Conservation (phyloP, 116 monocot genomes). For the Dioscorea cayenensis region DNA sequence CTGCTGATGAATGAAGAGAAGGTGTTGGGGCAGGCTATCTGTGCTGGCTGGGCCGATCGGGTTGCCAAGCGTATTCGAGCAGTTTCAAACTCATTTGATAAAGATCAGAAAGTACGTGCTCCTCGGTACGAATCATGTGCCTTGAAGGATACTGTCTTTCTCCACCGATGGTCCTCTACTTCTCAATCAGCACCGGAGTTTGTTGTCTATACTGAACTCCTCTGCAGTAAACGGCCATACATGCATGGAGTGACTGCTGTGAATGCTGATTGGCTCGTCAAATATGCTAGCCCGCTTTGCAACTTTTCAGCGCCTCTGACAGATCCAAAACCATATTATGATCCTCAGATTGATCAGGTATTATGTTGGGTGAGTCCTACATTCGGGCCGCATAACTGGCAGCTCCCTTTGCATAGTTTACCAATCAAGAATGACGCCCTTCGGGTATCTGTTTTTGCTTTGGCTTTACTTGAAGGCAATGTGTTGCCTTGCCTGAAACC, state of each 20-base stretch:
- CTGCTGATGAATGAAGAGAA: conserved; percentile 75
- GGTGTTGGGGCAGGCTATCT: conserved; percentile 74
- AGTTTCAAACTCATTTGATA: conserved; percentile 27
- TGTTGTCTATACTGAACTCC: conserved; percentile 77
- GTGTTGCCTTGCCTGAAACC: conserved; percentile 76
- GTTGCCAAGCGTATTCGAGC: conserved; percentile 59
- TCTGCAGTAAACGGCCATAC: conserved; percentile 69
- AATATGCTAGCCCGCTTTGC: conserved; percentile 64
- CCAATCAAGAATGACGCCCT: conserved; percentile 47
- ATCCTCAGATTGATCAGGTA: conserved; percentile 48
- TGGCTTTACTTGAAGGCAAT: conserved; percentile 74
- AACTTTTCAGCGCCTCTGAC: conserved; percentile 70
- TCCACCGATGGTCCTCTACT: conserved; percentile 76
- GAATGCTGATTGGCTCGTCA: conserved; percentile 81
- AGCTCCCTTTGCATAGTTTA: conserved; percentile 64
- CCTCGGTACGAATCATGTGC: conserved; percentile 64
- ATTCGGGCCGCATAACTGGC: conserved; percentile 88
- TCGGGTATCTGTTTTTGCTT: conserved; percentile 63
- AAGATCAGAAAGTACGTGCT: conserved; percentile 38
- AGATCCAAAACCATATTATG: conserved; percentile 82
- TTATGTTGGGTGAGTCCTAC: conserved; percentile 73
- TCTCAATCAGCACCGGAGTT: conserved; percentile 70
- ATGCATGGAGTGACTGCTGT: conserved; percentile 88
- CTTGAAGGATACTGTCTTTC: conserved; percentile 57
- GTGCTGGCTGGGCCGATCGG: conserved; percentile 95